Percentiles rank a stretch among this genome's conserved stretches.
phyloP scores from a whole-genome alignment of 2,329 filamentous ascomycete species.

The Alternaria brassicicola region DNA sequence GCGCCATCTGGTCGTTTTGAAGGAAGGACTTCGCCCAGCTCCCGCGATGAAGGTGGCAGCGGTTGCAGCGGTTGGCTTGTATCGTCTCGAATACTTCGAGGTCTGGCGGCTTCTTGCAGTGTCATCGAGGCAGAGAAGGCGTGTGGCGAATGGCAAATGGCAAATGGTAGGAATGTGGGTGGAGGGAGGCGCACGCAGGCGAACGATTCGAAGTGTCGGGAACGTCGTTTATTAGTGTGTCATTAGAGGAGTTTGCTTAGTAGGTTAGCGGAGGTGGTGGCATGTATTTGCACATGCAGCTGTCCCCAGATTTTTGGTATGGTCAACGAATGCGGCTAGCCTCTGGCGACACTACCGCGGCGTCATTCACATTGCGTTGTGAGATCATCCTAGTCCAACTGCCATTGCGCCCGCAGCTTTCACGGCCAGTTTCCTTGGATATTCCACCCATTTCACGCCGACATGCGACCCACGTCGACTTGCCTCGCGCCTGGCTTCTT shows the following conservation, averaged over 20 bases:
- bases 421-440: background rate
- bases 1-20: conserved; percentile 51
- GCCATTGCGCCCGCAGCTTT: conserved; percentile 13
- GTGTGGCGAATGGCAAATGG: conserved; percentile 21
- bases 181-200: conserved; percentile 6
- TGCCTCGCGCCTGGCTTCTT: conserved; percentile 58
- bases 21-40: conserved; percentile 64
- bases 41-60: conserved; percentile 60
- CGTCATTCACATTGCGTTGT: conserved; percentile 23
- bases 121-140: conserved; percentile 39
- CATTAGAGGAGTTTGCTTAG: conserved; percentile 3
- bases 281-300: conserved; percentile 7
- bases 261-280: conserved; percentile 4
- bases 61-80: conserved; percentile 35
- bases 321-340: conserved; percentile 25
- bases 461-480: conserved; percentile 47
- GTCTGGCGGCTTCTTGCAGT: conserved; percentile 40
- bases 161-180: conserved; percentile 1
- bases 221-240: background rate
- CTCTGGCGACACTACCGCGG: conserved; percentile 20
- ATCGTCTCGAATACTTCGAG: conserved; percentile 39
- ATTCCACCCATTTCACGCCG: conserved; percentile 7
- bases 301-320: conserved; percentile 25
- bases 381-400: conserved; percentile 9
- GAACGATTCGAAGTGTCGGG: background rate